These are phyloP conservation scores for Chlorella sp. DNA, from an alignment of 139 green algal species.

Conservation along the genomic window DNA sequence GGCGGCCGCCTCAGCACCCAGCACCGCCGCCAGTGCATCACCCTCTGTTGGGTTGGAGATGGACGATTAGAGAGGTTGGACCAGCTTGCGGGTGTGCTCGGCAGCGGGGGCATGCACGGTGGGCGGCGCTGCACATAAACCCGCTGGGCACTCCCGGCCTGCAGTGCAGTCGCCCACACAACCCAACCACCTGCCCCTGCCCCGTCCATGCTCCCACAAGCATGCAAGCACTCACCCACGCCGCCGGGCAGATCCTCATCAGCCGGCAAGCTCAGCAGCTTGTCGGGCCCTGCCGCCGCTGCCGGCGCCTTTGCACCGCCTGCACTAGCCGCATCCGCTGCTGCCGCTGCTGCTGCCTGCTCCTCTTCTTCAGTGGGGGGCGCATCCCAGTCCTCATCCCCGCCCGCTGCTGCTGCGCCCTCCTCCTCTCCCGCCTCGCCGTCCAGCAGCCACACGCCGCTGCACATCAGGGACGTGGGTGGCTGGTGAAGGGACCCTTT, in stretches of 20 bases:
- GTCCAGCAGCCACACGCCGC: conserved; percentile 66
- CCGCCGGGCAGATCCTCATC: conserved; percentile 18
- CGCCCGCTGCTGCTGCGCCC: not conserved
- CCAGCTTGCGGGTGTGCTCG: no score
- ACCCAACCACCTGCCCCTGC: no score
- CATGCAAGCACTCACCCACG: conserved; percentile 11
- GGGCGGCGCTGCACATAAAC: no score
- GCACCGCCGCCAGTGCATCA: not conserved
- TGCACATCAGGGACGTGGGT: not conserved
- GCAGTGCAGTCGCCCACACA: not conserved
- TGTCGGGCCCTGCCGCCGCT: not conserved
- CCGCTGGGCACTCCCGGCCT: no score
- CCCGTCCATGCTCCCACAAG: no score
- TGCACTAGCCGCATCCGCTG: not conserved
- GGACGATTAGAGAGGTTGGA: no score
- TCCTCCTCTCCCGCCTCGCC: conserved; percentile 38
- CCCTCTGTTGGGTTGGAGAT: not conserved
- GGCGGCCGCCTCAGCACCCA: not conserved
- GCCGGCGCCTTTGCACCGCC: not conserved
- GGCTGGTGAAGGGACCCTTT: not conserved
- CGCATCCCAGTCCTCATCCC: not conserved
- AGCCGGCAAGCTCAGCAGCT: not conserved
- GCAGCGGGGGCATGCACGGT: not conserved
- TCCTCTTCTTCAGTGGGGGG: not conserved
- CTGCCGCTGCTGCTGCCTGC: not conserved